phyloP scores from a whole-genome alignment of 2,329 filamentous ascomycete species.

The Paraconiothyrium sp. region DNA sequence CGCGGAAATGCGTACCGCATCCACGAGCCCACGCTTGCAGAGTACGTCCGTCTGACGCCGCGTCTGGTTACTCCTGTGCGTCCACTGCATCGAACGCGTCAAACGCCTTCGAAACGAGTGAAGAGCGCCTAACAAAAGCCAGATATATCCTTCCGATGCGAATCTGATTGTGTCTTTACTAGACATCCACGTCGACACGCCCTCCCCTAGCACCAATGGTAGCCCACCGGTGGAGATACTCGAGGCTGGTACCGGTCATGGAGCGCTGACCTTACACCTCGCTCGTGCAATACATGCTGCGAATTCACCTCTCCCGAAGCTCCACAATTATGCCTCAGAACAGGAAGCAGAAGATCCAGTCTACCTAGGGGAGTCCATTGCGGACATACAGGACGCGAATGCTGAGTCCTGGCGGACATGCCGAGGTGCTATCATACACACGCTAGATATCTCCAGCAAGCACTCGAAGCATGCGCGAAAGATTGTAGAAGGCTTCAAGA shows the following conservation, averaged over 20 bases:
- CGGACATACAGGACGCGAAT: constrained; percentile 41
- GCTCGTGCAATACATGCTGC: constrained; percentile 79
- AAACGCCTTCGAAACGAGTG: background rate
- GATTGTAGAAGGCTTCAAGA: constrained; percentile 72
- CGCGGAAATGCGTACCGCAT: constrained; percentile 65
- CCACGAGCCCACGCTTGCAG: constrained; percentile 73
- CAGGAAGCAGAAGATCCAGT: constrained; percentile 42
- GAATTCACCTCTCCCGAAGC: constrained; percentile 64
- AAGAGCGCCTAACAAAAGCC: constrained; percentile 27
- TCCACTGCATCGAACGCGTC: constrained; percentile 19
- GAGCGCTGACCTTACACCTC: constrained; percentile 78
- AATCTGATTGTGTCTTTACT: constrained; percentile 78
- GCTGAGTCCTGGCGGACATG: constrained; percentile 50
- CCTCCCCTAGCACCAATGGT: constrained; percentile 44
- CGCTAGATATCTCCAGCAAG: constrained; percentile 71
- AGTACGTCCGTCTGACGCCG: constrained; percentile 74
- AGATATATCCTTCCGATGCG: constrained; percentile 80
- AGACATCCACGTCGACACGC: constrained; percentile 70
- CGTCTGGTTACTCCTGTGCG: constrained; percentile 79
- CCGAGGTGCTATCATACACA: constrained; percentile 77
- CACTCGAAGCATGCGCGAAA: constrained; percentile 72
- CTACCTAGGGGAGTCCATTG: constrained; percentile 43
- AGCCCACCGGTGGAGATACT: constrained; percentile 73
- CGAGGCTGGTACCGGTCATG: constrained; percentile 87
- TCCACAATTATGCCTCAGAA: constrained; percentile 21